phyloP scores from a whole-genome alignment of 192 early-diverging fungal genomes.

The Kappamyces sp. region DNA sequence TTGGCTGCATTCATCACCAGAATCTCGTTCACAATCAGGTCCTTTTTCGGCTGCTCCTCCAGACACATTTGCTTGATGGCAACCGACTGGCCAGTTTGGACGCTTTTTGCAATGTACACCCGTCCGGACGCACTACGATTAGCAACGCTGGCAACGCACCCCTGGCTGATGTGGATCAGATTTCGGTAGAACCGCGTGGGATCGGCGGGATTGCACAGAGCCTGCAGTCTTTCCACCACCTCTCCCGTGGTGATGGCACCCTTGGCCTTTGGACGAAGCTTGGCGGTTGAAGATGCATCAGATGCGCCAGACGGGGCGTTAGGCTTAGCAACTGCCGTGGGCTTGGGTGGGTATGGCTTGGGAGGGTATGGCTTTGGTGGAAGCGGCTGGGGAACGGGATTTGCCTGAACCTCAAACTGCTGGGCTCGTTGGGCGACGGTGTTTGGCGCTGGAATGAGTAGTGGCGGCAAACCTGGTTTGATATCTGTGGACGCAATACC shows the following conservation, averaged over 20 bases:
- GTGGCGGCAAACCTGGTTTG: constrained; percentile 15
- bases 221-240: constrained; percentile 71
- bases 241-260: constrained; percentile 63
- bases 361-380: constrained; percentile 19
- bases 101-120: constrained; percentile 80
- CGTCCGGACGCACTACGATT: constrained; percentile 80
- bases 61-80: constrained; percentile 98
- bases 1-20: constrained; percentile 48
- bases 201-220: constrained; percentile 79
- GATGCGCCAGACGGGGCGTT: constrained; percentile 7
- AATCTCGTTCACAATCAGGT: constrained; percentile 84
- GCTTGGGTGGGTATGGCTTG: constrained; percentile 28
- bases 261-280: constrained; percentile 48
- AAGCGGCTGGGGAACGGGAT: constrained; percentile 13
- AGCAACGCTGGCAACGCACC: constrained; percentile 31
- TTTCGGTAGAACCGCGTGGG: constrained; percentile 82
- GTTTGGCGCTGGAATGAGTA: constrained; percentile 14
- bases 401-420: constrained; percentile 26
- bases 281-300: constrained; percentile 18
- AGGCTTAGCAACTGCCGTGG: constrained; percentile 18
- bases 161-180: constrained; percentile 87
- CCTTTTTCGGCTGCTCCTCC: constrained; percentile 93
- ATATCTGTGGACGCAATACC: constrained; percentile 56
- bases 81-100: constrained; percentile 58
- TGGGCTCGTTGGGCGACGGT: constrained; percentile 31